phyloP scores from a whole-genome alignment of 495 filamentous ascomycete genomes.

The Penicillium coffeae region DNA sequence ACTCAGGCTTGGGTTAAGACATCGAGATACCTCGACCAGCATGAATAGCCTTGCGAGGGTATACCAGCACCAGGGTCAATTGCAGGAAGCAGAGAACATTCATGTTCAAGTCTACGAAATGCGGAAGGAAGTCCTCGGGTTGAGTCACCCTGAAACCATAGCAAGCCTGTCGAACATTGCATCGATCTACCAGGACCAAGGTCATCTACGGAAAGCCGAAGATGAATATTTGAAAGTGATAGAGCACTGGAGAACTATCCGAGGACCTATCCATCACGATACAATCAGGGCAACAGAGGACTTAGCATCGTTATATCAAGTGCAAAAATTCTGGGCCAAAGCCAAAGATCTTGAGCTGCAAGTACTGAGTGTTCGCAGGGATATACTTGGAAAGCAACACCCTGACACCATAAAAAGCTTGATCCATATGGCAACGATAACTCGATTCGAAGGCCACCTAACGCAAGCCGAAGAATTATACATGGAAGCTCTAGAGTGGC shows the following conservation, averaged over 20 bases:
- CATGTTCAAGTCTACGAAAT: background rate
- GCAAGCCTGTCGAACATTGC: background rate
- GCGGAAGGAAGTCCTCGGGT: background rate
- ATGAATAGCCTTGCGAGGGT: background rate
- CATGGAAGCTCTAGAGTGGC: background rate
- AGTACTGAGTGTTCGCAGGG: background rate
- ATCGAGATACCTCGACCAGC: background rate
- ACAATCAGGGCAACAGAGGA: background rate
- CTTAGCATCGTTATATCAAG: too few species aligned
- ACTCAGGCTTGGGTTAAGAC: background rate
- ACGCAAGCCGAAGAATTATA: background rate
- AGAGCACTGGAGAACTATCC: background rate
- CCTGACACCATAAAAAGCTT: background rate
- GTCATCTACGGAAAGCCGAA: conserved; percentile 4
- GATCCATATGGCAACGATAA: background rate
- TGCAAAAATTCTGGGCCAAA: too few species aligned
- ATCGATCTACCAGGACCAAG: background rate
- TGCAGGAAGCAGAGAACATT: conserved; percentile 1
- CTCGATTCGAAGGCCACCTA: background rate
- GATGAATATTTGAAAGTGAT: background rate
- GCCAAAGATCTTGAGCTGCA: too few species aligned
- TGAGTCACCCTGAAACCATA: background rate
- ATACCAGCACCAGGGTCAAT: background rate
- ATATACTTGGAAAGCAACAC: background rate
- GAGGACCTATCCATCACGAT: conserved; percentile 1